These are phyloP conservation scores for Chenopodium formosanum DNA, from an alignment of 148 eudicot genomes.

Conservation along the genomic window DNA sequence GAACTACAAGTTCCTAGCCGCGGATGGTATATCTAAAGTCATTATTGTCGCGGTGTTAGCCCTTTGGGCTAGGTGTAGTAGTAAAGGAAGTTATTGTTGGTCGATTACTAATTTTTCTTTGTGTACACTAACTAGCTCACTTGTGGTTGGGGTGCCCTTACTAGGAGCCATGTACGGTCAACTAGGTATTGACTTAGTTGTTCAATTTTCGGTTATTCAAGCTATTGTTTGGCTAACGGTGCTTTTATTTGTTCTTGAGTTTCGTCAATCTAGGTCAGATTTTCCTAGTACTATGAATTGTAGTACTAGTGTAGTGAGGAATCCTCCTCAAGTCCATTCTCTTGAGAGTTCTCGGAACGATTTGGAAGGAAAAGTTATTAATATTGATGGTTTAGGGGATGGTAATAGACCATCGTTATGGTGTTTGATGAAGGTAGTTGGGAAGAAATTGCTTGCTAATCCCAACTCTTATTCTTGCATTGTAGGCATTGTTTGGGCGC, in stretches of 20 bases:
- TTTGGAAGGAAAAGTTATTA: constrained; percentile 33
- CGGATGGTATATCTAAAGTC: constrained; percentile 65
- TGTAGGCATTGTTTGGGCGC: constrained; percentile 73
- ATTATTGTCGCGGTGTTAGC: constrained; percentile 51
- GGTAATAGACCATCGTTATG: constrained; percentile 35
- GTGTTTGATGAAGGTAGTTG: constrained; percentile 54
- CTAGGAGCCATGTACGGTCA: constrained; percentile 69
- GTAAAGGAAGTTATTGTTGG: constrained; percentile 73
- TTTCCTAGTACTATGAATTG: constrained; percentile 10
- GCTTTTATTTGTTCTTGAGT: constrained; percentile 59
- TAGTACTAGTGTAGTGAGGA: neutral
- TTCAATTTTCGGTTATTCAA: constrained; percentile 65
- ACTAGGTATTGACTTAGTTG: constrained; percentile 55
- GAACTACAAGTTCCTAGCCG: constrained; percentile 62
- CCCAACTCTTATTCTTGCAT: constrained; percentile 77
- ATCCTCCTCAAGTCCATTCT: constrained; percentile 14
- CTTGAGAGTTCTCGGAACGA: constrained; percentile 23
- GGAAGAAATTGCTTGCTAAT: constrained; percentile 50
- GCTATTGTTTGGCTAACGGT: constrained; percentile 61
- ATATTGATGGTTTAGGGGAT: neutral
- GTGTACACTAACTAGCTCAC: constrained; percentile 56
- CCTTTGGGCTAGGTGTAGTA: constrained; percentile 63
- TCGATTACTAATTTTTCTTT: constrained; percentile 73
- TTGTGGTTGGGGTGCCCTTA: constrained; percentile 74
- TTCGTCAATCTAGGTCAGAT: constrained; percentile 44